Conservation (phyloP, 2,329 filamentous ascomycete species). For the Aureobasidium sp. region DNA sequence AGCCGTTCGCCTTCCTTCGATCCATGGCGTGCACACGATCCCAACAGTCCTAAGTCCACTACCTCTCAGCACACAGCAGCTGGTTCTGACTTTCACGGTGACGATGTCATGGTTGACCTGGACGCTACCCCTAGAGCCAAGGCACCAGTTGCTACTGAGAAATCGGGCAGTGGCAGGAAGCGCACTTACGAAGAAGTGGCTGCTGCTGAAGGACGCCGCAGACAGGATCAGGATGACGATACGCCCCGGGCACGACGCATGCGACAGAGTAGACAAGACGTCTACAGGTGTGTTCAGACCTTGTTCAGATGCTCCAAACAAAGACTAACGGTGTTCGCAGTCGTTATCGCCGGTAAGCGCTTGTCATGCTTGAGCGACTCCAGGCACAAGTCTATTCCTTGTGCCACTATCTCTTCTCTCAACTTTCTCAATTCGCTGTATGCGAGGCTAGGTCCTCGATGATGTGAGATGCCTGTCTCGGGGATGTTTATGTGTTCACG, state of each 20-base stretch:
- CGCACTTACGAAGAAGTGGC: constrained; percentile 20
- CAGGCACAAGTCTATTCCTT: background rate
- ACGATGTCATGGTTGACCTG: constrained; percentile 14
- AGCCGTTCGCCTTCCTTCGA: constrained; percentile 19
- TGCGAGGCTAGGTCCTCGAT: background rate
- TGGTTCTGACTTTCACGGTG: constrained; percentile 21
- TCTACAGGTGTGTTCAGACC: constrained; percentile 18
- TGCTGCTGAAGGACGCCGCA: constrained; percentile 15
- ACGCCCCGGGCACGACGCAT: constrained; percentile 12
- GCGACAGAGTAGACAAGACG: constrained; percentile 16
- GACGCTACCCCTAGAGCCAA: constrained; percentile 20
- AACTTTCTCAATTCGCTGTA: background rate
- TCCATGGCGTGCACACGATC: constrained; percentile 16
- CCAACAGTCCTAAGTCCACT: constrained; percentile 17
- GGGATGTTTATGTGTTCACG: background rate
- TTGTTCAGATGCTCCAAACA: too few species aligned
- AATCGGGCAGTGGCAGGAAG: constrained; percentile 19
- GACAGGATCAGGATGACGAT: constrained; percentile 18
- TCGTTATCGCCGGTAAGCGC: constrained; percentile 16
- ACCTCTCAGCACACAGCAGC: constrained; percentile 20
- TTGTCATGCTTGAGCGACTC: background rate
- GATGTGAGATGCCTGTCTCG: too few species aligned
- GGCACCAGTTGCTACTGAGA: background rate
- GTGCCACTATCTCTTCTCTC: background rate
- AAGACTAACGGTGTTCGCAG: constrained; percentile 6